These are phyloP conservation scores for Lichtheimia ornata DNA, from an alignment of 371 early-diverging fungal genomes.

Conservation along the genomic window DNA sequence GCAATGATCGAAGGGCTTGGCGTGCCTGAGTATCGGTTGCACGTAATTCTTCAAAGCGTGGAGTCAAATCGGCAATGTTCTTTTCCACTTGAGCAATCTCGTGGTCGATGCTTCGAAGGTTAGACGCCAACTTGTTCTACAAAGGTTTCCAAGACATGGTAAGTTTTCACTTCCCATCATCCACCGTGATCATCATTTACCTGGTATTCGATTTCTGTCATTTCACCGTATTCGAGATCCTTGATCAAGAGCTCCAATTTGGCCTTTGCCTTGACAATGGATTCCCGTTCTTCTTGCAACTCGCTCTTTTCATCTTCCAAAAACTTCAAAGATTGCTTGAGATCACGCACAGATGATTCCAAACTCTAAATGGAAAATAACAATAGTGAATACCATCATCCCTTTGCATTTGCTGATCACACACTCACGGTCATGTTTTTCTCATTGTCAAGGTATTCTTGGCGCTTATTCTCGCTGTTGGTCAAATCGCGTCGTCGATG, in stretches of 20 bases:
- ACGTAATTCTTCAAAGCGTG: constrained; percentile 53
- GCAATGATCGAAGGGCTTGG: constrained; percentile 26
- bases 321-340: constrained; percentile 47
- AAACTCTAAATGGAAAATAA: constrained; percentile 16
- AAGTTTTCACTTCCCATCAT: neutral
- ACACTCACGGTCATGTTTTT: constrained; percentile 33
- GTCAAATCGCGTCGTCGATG: constrained; percentile 49
- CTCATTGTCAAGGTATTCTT: constrained; percentile 41
- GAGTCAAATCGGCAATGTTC: constrained; percentile 54
- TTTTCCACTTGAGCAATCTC: constrained; percentile 62
- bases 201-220: constrained; percentile 48
- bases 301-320: constrained; percentile 60
- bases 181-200: constrained; percentile 2
- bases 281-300: constrained; percentile 55
- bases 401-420: neutral
- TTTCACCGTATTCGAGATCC: constrained; percentile 55
- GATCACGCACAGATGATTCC: constrained; percentile 44
- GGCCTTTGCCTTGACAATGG: constrained; percentile 55
- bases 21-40: constrained; percentile 31
- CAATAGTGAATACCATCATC: neutral
- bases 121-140: constrained; percentile 35
- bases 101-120: constrained; percentile 48
- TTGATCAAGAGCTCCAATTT: constrained; percentile 58
- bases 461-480: constrained; percentile 38
- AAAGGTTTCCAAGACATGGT: neutral